phyloP scores from a whole-genome alignment of 2,329 filamentous ascomycete species.

The Ophiostoma tasmaniense region DNA sequence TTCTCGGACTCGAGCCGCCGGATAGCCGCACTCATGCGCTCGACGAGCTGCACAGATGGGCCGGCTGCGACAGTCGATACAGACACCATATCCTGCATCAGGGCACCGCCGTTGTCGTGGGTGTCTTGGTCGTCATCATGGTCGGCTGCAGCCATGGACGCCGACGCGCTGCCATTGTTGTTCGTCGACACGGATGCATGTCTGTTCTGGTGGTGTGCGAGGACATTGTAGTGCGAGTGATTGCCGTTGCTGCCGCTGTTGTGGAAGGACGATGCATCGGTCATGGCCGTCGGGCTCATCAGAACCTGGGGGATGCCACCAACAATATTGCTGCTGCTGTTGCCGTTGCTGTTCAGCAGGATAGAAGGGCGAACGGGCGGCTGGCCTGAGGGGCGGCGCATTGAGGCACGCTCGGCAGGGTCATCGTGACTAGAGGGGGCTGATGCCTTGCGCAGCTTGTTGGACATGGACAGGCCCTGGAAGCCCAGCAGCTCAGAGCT shows the following conservation, averaged over 20 bases:
- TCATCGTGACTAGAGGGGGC: constrained; percentile 44
- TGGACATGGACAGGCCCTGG: constrained; percentile 32
- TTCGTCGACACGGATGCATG: constrained; percentile 5
- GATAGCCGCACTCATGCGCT: constrained; percentile 90
- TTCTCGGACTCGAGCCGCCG: constrained; percentile 87
- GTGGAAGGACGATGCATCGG: constrained; percentile 8
- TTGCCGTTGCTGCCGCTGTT: neutral
- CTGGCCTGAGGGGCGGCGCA: constrained; percentile 44
- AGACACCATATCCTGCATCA: constrained; percentile 76
- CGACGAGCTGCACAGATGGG: constrained; percentile 88
- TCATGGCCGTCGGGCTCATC: constrained; percentile 36
- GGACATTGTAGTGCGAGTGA: neutral
- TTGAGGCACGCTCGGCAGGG: constrained; percentile 33
- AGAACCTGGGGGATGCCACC: constrained; percentile 26
- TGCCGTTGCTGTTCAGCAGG: constrained; percentile 22
- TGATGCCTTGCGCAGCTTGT: constrained; percentile 38
- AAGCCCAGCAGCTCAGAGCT: constrained; percentile 47
- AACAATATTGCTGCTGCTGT: constrained; percentile 7
- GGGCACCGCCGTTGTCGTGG: constrained; percentile 40
- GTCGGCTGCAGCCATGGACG: neutral
- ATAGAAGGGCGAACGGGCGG: constrained; percentile 36
- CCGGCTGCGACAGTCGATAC: constrained; percentile 85
- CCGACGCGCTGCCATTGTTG: neutral
- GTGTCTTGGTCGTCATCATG: neutral
- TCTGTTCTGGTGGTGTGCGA: constrained; percentile 3